Conservation (phyloP, 306 rosid species). For the Quercus agrifolia region DNA sequence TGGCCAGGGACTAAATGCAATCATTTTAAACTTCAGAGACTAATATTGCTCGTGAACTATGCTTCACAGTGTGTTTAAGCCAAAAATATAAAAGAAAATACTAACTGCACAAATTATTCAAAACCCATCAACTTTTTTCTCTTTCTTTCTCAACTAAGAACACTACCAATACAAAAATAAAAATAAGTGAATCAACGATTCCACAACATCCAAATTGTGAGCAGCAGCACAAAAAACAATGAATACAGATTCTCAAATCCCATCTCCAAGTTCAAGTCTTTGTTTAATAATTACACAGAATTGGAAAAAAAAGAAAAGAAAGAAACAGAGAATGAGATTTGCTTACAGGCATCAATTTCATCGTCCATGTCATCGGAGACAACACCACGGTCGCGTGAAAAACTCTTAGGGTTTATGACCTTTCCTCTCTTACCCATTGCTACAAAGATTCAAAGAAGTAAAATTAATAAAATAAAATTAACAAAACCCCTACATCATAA, state of each 20-base stretch:
- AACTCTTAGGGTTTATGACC: conserved; percentile 30
- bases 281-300: background rate
- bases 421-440: conserved; percentile 65
- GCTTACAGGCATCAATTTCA: conserved; percentile 79
- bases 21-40: no score
- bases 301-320: no score
- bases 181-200: background rate
- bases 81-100: background rate
- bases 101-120: background rate
- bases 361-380: conserved; percentile 65
- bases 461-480: no score
- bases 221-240: background rate
- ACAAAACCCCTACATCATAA: no score
- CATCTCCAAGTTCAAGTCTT: background rate
- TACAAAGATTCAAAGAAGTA: background rate
- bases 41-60: background rate
- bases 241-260: background rate
- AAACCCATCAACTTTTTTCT: background rate
- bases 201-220: background rate
- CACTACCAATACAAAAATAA: no score
- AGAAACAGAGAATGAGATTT: background rate
- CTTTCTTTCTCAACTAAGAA: background rate
- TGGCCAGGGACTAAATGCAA: no score
- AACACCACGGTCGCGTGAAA: conserved; percentile 13
- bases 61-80: background rate